Evolutionary conservation across 352 stramenopile genomes (phyloP), one percentile per base, ranked within the genome.

Genomic region (Pythium graminicola): DNA sequence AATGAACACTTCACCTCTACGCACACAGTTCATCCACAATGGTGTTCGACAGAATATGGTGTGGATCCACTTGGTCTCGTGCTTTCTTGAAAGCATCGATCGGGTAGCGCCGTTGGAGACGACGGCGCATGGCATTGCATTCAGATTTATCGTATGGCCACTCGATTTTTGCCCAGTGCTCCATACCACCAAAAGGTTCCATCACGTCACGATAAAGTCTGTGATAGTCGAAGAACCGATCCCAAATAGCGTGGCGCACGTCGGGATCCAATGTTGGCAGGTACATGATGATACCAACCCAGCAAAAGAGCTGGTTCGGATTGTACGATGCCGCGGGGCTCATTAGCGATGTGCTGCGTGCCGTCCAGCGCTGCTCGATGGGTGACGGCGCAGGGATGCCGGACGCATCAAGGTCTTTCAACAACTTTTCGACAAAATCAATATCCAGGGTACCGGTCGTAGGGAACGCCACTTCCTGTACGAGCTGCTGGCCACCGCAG

Each of bases 201-300:
- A 93, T 95, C 27, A 98, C 79, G 36, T 89, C 72, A 27, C 84
- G 71, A 28, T 97, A 85, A 39, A 93, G 70, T 28, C 84, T 72
- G 56, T 95, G 95, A 64, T 98, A 99, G 43, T 89, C 67, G 49
- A 88, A 71, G 57, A 99, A 99, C 22, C 79, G 69, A 23, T 93
- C 57, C 24, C 85, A 96, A 46, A 99, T 98, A 3, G 85, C 79
- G 22, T 58, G 29, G 17, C 77, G 76, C 28, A 63, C 57, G 32
- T 65, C 62, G 28, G 67, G 67, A 31, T 91, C 70, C 14, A 86
- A 70, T 41, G 94, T 81, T 38, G 78, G 67, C 19, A 99, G 69
- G 67, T 97, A 99, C 70, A 99, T 81, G 43, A 99, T 99, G 40
- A 99, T 89, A 49, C 97, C 97, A 26, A 99, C 95, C 97, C 97